Conservation (phyloP, 805 yeast genomes). For the Candida maesae region DNA sequence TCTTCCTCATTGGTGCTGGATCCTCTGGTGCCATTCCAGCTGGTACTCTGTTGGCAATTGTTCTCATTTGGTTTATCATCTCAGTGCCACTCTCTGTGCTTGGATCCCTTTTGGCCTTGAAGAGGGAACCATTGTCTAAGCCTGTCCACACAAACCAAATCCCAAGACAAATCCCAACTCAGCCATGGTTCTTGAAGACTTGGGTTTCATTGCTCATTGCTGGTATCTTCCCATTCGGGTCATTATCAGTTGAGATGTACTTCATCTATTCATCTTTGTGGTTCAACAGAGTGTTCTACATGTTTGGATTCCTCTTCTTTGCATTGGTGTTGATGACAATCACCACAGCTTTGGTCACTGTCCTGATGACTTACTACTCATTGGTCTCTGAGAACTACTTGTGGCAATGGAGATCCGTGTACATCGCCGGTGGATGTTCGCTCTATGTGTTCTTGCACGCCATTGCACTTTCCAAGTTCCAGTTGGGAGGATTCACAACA, state of each 20-base stretch:
- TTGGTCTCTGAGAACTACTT: slow-evolving; percentile 88
- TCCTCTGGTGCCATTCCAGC: slow-evolving; percentile 95
- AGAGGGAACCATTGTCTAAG: slow-evolving; percentile 48
- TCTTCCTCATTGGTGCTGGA: slow-evolving; percentile 69
- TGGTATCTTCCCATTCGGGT: slow-evolving; percentile 92
- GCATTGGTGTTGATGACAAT: slow-evolving; percentile 79
- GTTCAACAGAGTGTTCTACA: slow-evolving; percentile 91
- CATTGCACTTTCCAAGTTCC: slow-evolving; percentile 63
- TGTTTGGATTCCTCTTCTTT: slow-evolving; percentile 95
- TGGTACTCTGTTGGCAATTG: slow-evolving; percentile 80
- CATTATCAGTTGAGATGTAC: slow-evolving; percentile 92
- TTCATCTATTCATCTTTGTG: slow-evolving; percentile 88
- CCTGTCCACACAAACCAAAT: slow-evolving; percentile 95
- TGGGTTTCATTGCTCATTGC: slow-evolving; percentile 66
- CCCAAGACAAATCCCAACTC: slow-evolving; percentile 92
- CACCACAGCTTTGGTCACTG: slow-evolving; percentile 77
- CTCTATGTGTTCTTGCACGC: slow-evolving; percentile 83
- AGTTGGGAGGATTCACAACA: slow-evolving; percentile 70
- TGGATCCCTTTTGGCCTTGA: slow-evolving; percentile 80
- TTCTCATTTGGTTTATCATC: slow-evolving; percentile 79
- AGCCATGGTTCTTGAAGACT: slow-evolving; percentile 77
- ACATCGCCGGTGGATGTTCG: slow-evolving; percentile 87
- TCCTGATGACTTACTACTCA: slow-evolving; percentile 76
- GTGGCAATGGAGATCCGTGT: slow-evolving; percentile 96
- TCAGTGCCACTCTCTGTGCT: slow-evolving; percentile 80